Evolutionary conservation across 176 grass and related monocot genomes (phyloP), one percentile per base, ranked within the genome.

Genomic region (Oryza longistaminata): DNA sequence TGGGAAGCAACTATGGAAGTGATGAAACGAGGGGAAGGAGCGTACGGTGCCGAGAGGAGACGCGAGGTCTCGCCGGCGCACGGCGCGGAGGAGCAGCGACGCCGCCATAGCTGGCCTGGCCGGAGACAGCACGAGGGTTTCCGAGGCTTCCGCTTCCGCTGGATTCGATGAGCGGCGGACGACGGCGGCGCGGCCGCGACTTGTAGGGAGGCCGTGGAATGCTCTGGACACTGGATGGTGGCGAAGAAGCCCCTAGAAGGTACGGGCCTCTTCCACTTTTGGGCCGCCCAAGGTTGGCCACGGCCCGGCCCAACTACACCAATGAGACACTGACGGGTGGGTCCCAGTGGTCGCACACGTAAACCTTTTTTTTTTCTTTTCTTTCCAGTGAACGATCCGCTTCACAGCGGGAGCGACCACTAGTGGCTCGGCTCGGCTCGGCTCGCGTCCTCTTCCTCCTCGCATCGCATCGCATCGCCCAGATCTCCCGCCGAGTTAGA

Each of bases 1-100:
- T n/a, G 69, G 71, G 13, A 0, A 11, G 21, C 24, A 40, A 37
- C 12, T 14, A 1, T 43, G 48, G 31, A 27, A 19, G 40, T 40
- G 46, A 37, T 52, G 46, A 37, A 33, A 4, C 1, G 44, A 10
- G 15, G 16, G 42, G 53, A 24, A 5, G 53, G 9, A 27, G 53
- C 78, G 52, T 82, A 90, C 79, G n/a, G 78, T 82, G 53, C 45
- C 78, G 27, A 85, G 76, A 49, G 70, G 64, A 7, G 88, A 75
- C 46, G 71, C 69, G 22, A 78, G 71, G 6, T 82, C 88, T 52
- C 88, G 55, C 64, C 88, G 73, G 52, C 88, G 83, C 27, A 86
- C 64, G 66, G 83, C 78, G 24, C 88, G 79, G 73, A 90, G 78
- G 33, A 90, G 78, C 71, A 73, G 22, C 42, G 83, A 86, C 55